Conservation (phyloP, 257 asterid genomes). For the Verbascum thapsus region DNA sequence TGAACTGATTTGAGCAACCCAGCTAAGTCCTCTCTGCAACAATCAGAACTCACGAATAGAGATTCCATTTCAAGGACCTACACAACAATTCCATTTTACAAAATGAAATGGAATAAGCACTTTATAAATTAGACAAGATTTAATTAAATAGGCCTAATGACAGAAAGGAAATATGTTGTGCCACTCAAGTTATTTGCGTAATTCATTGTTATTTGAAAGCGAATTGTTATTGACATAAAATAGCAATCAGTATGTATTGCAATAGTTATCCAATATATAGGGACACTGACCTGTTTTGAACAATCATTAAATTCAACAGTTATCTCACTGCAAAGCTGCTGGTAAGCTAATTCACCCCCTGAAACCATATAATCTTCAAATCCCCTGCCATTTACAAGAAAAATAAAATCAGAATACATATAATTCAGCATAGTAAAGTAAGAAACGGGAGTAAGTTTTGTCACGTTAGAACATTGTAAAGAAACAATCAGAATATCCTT, state of each 20-base stretch:
- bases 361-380: constrained; percentile 76
- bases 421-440: constrained; percentile 13
- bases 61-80: constrained; percentile 88
- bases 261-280: neutral
- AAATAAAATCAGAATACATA: constrained; percentile 10
- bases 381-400: constrained; percentile 56
- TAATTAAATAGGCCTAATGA: neutral
- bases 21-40: constrained; percentile 80
- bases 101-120: neutral
- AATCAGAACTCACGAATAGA: constrained; percentile 63
- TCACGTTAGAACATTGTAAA: neutral
- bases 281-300: constrained; percentile 72
- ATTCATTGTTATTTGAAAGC: neutral
- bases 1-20: constrained; percentile 76
- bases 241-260: constrained; percentile 6
- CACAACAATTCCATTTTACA: constrained; percentile 28
- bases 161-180: neutral
- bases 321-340: constrained; percentile 83
- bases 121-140: constrained; percentile 1
- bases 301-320: constrained; percentile 87
- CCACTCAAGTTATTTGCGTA: neutral
- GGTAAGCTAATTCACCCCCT: constrained; percentile 83
- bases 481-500: neutral
- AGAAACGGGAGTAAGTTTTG: neutral
- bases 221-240: neutral